Percentiles rank a stretch among this genome's conserved stretches.
These are phyloP conservation scores for Aspergillus amoenus DNA, from an alignment of 2,329 filamentous ascomycete species.

Conservation along the genomic window DNA sequence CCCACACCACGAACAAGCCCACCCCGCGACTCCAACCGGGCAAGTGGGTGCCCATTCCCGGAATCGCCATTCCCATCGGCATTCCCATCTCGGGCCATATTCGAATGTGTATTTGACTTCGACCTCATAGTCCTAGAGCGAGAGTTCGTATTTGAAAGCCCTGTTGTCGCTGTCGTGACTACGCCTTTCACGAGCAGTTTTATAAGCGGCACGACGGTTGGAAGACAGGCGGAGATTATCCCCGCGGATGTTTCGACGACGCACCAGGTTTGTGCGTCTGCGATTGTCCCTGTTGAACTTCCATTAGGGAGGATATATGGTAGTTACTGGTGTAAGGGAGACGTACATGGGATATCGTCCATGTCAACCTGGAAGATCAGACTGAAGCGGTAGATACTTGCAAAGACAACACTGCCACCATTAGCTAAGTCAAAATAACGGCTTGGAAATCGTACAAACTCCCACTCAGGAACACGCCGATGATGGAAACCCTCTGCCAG, in stretches of 20 bases:
- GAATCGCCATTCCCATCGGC: too few species aligned
- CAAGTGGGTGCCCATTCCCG: not conserved
- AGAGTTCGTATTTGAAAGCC: not conserved
- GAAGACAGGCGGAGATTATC: conserved; percentile 3
- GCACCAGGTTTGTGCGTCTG: conserved; percentile 8
- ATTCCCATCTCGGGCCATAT: too few species aligned
- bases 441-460: not conserved
- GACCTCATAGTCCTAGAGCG: not conserved
- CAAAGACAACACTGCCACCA: not conserved
- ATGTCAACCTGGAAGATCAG: conserved; percentile 5
- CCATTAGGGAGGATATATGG: not conserved
- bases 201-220: not conserved
- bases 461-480: not conserved
- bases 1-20: not conserved
- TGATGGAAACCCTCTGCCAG: not conserved
- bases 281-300: not conserved
- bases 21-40: not conserved
- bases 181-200: not conserved
- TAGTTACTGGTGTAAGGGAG: too few species aligned
- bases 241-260: conserved; percentile 5
- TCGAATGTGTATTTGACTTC: not conserved
- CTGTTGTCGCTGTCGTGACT: not conserved
- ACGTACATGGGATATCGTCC: not conserved
- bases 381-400: conserved; percentile 9
- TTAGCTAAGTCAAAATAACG: not conserved